Percentiles rank a stretch among this genome's conserved stretches.
phyloP scores from a whole-genome alignment of 2,329 filamentous ascomycete species.

The Claviceps maximensis region DNA sequence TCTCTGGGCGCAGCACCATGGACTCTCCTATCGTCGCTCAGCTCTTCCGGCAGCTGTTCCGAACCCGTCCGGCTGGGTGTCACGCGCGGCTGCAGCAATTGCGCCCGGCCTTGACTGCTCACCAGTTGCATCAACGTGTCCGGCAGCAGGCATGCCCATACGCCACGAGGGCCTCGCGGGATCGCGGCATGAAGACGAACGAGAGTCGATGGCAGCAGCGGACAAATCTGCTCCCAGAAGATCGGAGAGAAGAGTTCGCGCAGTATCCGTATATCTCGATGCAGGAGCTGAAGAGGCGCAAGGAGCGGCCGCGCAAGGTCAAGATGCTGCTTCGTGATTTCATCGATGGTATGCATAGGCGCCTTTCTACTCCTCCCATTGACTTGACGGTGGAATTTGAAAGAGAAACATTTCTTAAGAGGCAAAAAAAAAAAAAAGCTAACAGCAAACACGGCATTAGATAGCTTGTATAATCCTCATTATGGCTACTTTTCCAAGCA shows the following conservation, averaged over 20 bases:
- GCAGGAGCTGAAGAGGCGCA: slow-evolving; percentile 58
- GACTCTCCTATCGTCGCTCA: slow-evolving; percentile 67
- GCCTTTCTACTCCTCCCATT: not conserved
- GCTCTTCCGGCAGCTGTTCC: slow-evolving; percentile 76
- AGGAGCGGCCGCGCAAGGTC: slow-evolving; percentile 68
- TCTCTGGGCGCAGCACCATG: slow-evolving; percentile 37
- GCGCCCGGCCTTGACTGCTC: not conserved
- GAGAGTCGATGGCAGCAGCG: slow-evolving; percentile 81
- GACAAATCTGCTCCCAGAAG: slow-evolving; percentile 57
- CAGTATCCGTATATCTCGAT: slow-evolving; percentile 76
- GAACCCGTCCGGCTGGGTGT: slow-evolving; percentile 36
- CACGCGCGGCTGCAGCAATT: slow-evolving; percentile 11
- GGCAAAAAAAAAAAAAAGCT: slow-evolving; percentile 6
- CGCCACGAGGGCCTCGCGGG: slow-evolving; percentile 17
- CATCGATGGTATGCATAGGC: slow-evolving; percentile 57
- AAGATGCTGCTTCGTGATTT: slow-evolving; percentile 98
- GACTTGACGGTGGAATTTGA: not conserved
- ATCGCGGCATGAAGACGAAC: slow-evolving; percentile 32
- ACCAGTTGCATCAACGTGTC: slow-evolving; percentile 2
- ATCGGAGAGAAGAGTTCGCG: slow-evolving; percentile 69
- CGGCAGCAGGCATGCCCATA: slow-evolving; percentile 13
- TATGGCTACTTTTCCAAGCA: slow-evolving; percentile 97
- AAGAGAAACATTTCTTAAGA: not conserved
- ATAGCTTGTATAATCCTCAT: slow-evolving; percentile 85
- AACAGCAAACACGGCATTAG: slow-evolving; percentile 28